phyloP scores from a whole-genome alignment of 257 asterid genomes.

The Mentha longifolia region DNA sequence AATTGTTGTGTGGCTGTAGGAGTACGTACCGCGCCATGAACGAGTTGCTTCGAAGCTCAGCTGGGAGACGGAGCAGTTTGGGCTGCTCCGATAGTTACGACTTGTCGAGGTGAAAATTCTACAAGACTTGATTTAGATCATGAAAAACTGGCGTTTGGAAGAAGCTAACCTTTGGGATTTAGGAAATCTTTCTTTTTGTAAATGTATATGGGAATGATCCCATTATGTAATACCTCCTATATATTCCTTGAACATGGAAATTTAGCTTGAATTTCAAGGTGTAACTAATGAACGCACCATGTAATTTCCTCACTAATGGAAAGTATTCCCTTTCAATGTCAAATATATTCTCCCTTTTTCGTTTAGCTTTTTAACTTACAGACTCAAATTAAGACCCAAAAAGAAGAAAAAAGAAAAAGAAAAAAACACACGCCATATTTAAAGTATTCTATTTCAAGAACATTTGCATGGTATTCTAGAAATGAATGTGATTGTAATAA shows the following conservation, averaged over 20 bases:
- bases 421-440: not conserved
- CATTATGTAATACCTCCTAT: constrained; percentile 29
- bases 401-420: no score
- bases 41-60: constrained; percentile 57
- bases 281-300: constrained; percentile 57
- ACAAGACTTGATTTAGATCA: constrained; percentile 30
- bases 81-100: constrained; percentile 45
- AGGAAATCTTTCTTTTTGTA: constrained; percentile 50
- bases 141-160: constrained; percentile 33
- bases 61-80: constrained; percentile 56
- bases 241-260: constrained; percentile 34
- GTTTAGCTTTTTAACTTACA: not conserved
- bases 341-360: not conserved
- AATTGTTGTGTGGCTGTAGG: constrained; percentile 34
- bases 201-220: constrained; percentile 41
- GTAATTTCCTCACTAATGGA: constrained; percentile 48
- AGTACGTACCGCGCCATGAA: constrained; percentile 55
- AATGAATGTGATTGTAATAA: not conserved
- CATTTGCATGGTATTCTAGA: not conserved
- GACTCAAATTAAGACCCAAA: no score
- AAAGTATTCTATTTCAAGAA: not conserved
- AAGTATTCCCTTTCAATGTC: not conserved
- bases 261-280: constrained; percentile 48
- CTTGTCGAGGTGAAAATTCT: constrained; percentile 43
- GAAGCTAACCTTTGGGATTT: constrained; percentile 50